A percentile compares a stretch with the other conserved stretches of the same genome.
Evolutionary conservation across 164 flowering plant genomes (phyloP).

Genomic region (Annona cherimola): DNA sequence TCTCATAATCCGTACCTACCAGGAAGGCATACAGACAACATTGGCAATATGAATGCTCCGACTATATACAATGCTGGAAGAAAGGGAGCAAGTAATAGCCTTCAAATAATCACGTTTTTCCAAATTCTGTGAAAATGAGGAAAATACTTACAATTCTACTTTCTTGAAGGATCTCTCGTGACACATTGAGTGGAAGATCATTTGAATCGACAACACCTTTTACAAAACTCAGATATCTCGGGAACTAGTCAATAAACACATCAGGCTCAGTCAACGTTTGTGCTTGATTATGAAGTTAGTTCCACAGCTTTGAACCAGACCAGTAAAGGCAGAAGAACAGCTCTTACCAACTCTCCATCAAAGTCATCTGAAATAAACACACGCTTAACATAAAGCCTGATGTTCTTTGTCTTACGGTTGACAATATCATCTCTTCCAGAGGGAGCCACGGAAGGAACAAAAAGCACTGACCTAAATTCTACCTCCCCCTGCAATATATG

Average conservation of each 20-base stretch:
- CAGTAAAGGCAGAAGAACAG: not conserved
- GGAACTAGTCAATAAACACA: constrained; percentile 39
- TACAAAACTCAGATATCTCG: constrained; percentile 49
- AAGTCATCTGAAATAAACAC: constrained; percentile 97
- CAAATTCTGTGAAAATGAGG: no score
- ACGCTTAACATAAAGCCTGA: constrained; percentile 87
- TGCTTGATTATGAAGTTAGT: no score
- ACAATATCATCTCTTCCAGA: constrained; percentile 66
- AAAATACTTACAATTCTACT: constrained; percentile 66
- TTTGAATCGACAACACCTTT: constrained; percentile 62
- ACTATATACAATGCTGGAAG: no score
- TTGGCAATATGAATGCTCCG: no score
- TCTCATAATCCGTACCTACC: constrained; percentile 91
- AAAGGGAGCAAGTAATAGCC: not conserved
- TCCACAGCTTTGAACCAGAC: no score
- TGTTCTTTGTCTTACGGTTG: constrained; percentile 88
- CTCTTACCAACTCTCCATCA: constrained; percentile 87
- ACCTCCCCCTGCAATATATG: constrained; percentile 77
- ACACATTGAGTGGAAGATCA: constrained; percentile 61
- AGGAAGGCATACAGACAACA: not conserved
- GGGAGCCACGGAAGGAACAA: constrained; percentile 71
- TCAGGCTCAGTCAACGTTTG: no score
- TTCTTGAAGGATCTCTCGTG: constrained; percentile 57
- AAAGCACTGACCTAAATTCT: constrained; percentile 89
- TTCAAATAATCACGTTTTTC: not conserved